Evolutionary conservation across 805 yeast genomes (phyloP), one percentile per base, ranked within the genome.

Genomic region (Candida vartiovaarae): DNA sequence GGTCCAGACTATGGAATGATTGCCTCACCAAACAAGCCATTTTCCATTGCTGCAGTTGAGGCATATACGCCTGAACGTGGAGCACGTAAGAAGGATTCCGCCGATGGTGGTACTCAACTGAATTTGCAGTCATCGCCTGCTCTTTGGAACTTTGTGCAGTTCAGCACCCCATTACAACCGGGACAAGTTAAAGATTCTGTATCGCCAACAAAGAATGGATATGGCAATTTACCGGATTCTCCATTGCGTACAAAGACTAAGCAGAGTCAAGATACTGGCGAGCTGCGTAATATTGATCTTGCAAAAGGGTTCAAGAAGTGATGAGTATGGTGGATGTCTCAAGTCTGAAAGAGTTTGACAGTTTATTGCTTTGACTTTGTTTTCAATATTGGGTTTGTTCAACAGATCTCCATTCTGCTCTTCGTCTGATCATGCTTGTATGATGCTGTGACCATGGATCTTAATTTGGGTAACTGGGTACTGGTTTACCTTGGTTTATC

Each of bases 61-160:
- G 81, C 83, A 4, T 76, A 75, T 51, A 79, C 86, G 0, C 84
- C 84, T 3, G 84, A 78, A 48, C 59, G 84, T 33, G 82, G 82
- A 5, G 47, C 57, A 6, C 50, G 49, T 23, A 54, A 51, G 48
- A 54, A 44, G 39, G 57, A 38, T 23, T 37, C 48, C 34, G 32
- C 20, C 37, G 43, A 56, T 40, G 53, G 43, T 36, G 52, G 47
- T 29, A 38, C 20, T n/a, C 45, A 33, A 25, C 42, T 31, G 31
- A 49, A 48, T 30, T 42, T 59, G 34, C 65, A 64, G 41, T 63
- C 67, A 29, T 86, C 95, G 2, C 98, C 98, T 2, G 96, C 95
- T 15, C 76, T 90, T 46, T 87, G 96, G 97, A 86, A 84, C 59
- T 81, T 86, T 65, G 87, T 90, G 57, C 96, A 89, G 56, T 80